phyloP scores from a whole-genome alignment of 1,284 basidiomycete species.

The Clitocybe nebularis region DNA sequence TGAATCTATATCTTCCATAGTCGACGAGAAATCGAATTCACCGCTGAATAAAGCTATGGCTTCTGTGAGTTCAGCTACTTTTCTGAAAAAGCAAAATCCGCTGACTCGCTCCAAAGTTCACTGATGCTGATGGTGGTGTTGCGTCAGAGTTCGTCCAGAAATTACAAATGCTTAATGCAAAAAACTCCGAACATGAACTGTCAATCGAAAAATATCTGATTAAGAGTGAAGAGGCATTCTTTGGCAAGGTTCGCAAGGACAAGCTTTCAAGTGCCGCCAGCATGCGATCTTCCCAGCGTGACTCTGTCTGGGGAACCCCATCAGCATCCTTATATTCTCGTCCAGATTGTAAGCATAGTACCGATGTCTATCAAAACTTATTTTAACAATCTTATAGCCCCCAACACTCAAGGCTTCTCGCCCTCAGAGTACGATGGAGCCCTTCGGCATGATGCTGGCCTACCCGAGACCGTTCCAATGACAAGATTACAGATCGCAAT shows the following conservation, averaged over 20 bases:
- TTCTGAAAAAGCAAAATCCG: not conserved
- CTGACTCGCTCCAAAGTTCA: conserved; percentile 56
- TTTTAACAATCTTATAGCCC: conserved; percentile 48
- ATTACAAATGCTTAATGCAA: conserved; percentile 71
- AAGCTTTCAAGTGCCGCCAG: conserved; percentile 76
- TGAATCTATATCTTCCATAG: conserved; percentile 85
- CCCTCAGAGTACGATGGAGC: conserved; percentile 50
- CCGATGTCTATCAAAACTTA: no score
- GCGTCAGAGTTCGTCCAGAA: conserved; percentile 86
- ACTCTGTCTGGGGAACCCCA: conserved; percentile 78
- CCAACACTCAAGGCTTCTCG: conserved; percentile 48
- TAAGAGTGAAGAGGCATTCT: conserved; percentile 91
- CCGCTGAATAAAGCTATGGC: conserved; percentile 90
- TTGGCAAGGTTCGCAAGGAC: conserved; percentile 83
- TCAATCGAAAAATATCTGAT: conserved; percentile 88
- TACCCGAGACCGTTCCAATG: conserved; percentile 64
- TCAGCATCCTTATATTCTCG: conserved; percentile 70
- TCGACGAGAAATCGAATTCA: conserved; percentile 85
- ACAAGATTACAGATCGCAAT: conserved; percentile 77
- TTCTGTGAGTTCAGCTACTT: conserved; percentile 47
- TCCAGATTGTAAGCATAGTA: conserved; percentile 69
- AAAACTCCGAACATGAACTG: conserved; percentile 87
- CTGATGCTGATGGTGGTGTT: conserved; percentile 88
- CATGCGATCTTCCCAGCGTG: conserved; percentile 73
- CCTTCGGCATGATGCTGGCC: conserved; percentile 46